A percentile compares a stretch with the other conserved stretches of the same genome.
Conservation (phyloP, 176 grass and related monocot genomes). For the Oryza punctata region DNA sequence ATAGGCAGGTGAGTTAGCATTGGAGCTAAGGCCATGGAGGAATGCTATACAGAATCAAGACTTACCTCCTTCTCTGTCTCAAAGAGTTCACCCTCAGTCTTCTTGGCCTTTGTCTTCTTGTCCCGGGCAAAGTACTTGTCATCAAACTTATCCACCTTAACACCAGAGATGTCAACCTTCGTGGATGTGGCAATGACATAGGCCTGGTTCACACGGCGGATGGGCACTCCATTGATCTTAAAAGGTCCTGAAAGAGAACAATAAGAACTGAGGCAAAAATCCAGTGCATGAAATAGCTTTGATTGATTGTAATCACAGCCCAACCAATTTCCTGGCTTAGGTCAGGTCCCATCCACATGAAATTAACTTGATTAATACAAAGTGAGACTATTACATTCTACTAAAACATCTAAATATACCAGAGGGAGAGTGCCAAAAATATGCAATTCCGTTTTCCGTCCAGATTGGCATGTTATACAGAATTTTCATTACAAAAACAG, state of each 20-base stretch:
- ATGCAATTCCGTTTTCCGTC: background rate
- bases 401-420: background rate
- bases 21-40: background rate
- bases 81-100: conserved; percentile 89
- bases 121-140: conserved; percentile 91
- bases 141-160: conserved; percentile 70
- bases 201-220: conserved; percentile 86
- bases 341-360: too few relatives aligned
- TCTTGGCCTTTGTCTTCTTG: conserved; percentile 68
- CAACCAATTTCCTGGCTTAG: too few relatives aligned
- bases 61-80: conserved; percentile 80
- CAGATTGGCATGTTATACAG: background rate
- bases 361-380: too few relatives aligned
- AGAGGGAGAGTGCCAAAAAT: background rate
- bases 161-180: conserved; percentile 85
- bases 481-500: background rate
- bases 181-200: conserved; percentile 93
- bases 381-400: too few relatives aligned
- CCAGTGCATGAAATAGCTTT: background rate
- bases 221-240: conserved; percentile 92
- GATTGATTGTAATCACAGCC: background rate
- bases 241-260: conserved; percentile 70
- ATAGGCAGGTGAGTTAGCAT: background rate
- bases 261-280: background rate
- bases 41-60: background rate